Evolutionary conservation across 192 early-diverging fungal species (phyloP), one percentile per base, ranked within the genome.

Genomic region (Rhizophagus clarus): DNA sequence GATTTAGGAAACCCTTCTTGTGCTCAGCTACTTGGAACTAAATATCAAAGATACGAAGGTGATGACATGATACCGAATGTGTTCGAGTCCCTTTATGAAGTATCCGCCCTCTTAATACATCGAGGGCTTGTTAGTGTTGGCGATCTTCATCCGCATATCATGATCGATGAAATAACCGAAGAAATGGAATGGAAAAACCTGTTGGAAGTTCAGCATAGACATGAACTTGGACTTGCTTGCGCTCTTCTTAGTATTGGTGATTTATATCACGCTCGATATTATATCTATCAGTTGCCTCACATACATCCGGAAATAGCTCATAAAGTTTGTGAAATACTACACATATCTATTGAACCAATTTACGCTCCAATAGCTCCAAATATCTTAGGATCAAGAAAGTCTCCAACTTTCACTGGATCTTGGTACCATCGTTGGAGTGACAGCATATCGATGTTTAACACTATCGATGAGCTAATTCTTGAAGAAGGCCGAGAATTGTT

Each of bases 231-330:
- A 20, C 70, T 95, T 12, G 74, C 87, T 17, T 84, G 85, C 14
- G 90, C 93, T 22, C 83, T 94, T 4, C 34, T 95, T 0, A 87
- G 88, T 4, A 87, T 94, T 5, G 94, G 94, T 7, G 91, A 91
- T 51, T 20, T 92, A 1, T 76, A 80, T 4, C 80, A 90, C 37
- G 89, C 90, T 24, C 69, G 87, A 34, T 67, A 86, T 15, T 84
- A 93, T 10, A 61, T 95, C 4, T 82, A 87, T 5, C 82, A 88
- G 22, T 83, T 87, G 9, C 89, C 83, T 28, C 81, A 85, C 14
- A 82, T 89, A 29, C 82, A 93, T 24, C 90, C 92, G 1, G 91
- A 90, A 10, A 84, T 94, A 24, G 88, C 86, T 2, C 85, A 91
- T 26, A 78, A 89, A 68, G 82, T 96, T 22, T 91, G 84, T 63